Percentiles rank a stretch among this genome's conserved stretches.
These are phyloP conservation scores for Prillingera fragicola DNA, from an alignment of 1,284 basidiomycete genomes.

Conservation along the genomic window DNA sequence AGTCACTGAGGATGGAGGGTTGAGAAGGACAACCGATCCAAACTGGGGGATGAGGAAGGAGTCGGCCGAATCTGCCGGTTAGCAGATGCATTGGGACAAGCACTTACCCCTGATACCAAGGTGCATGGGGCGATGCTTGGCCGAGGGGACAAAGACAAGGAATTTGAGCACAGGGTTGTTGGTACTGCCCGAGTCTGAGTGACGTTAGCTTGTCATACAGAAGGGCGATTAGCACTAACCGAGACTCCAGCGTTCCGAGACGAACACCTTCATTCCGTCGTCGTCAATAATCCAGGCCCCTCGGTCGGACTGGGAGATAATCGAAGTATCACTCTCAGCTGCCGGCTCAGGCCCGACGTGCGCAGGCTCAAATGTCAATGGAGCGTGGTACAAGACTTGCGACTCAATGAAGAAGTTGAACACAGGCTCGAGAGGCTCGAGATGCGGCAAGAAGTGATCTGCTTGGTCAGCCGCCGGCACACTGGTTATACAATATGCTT, in stretches of 20 bases:
- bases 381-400: slow-evolving; percentile 87
- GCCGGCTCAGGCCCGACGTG: slow-evolving; percentile 28
- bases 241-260: slow-evolving; percentile 90
- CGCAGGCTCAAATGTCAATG: slow-evolving; percentile 71
- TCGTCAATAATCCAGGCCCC: slow-evolving; percentile 59
- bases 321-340: slow-evolving; percentile 14
- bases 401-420: slow-evolving; percentile 92
- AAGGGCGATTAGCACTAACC: slow-evolving; percentile 68
- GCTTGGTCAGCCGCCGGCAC: slow-evolving; percentile 6
- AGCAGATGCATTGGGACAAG: background rate
- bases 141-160: slow-evolving; percentile 78
- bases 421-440: slow-evolving; percentile 59
- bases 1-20: slow-evolving; percentile 50
- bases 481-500: slow-evolving; percentile 33
- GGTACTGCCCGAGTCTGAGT: slow-evolving; percentile 52
- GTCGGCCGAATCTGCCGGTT: slow-evolving; percentile 25
- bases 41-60: slow-evolving; percentile 88
- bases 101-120: slow-evolving; percentile 56
- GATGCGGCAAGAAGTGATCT: slow-evolving; percentile 67
- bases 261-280: slow-evolving; percentile 80
- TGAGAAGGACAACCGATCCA: slow-evolving; percentile 81
- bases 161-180: slow-evolving; percentile 92
- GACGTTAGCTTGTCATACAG: slow-evolving; percentile 51
- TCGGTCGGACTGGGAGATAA: too few relatives aligned
- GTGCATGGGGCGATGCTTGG: slow-evolving; percentile 61